A percentile compares a stretch with the other conserved stretches of the same genome.
Conservation (phyloP, 2,329 filamentous ascomycete species). For the Xylariales sp. region DNA sequence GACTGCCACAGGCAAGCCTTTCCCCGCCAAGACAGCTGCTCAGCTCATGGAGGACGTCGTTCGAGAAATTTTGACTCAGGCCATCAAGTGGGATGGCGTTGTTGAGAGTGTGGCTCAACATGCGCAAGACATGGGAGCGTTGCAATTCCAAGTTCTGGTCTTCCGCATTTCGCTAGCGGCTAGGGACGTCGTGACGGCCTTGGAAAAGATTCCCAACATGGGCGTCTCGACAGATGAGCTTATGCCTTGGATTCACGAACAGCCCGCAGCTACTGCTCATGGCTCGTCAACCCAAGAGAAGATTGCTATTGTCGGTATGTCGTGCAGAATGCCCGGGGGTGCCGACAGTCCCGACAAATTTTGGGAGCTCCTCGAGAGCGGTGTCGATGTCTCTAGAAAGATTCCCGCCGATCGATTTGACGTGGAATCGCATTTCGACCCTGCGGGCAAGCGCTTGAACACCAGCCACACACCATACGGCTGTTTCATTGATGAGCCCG, state of each 20-base stretch:
- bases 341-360: conserved; percentile 55
- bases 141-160: conserved; percentile 16
- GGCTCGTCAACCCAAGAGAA: too few species aligned
- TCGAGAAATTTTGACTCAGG: conserved; percentile 24
- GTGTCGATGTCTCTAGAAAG: conserved; percentile 54
- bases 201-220: conserved; percentile 12
- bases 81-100: conserved; percentile 26
- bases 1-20: conserved; percentile 24
- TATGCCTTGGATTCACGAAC: conserved; percentile 17
- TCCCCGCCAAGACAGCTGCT: conserved; percentile 17
- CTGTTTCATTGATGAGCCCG: conserved; percentile 9
- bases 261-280: conserved; percentile 6
- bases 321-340: conserved; percentile 58
- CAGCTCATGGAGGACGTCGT: conserved; percentile 23
- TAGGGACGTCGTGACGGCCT: conserved; percentile 19
- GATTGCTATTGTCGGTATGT: conserved; percentile 62
- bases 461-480: conserved; percentile 13
- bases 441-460: conserved; percentile 47
- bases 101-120: conserved; percentile 18
- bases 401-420: conserved; percentile 14
- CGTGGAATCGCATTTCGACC: conserved; percentile 32
- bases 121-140: conserved; percentile 10
- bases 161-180: conserved; percentile 25
- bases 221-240: conserved; percentile 1
- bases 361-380: conserved; percentile 59